A percentile compares a stretch with the other conserved stretches of the same genome.
Conservation (phyloP, 352 stramenopile genomes). For the Pythium myriotylum region DNA sequence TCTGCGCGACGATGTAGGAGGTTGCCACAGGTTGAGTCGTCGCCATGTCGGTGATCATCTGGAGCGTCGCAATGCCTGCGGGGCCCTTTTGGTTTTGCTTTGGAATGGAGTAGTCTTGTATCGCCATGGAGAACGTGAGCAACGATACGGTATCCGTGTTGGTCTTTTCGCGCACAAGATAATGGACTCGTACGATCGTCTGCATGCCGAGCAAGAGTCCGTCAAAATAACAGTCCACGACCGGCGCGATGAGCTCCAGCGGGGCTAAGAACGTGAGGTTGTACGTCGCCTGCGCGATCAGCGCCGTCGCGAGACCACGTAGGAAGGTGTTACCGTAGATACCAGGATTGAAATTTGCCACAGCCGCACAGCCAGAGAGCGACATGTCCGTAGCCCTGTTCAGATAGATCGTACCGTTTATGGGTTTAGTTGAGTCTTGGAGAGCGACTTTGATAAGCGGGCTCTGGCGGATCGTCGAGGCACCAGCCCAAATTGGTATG, state of each 20-base stretch:
- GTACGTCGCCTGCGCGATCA: constrained; percentile 35
- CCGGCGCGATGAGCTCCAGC: constrained; percentile 41
- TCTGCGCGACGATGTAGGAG: constrained; percentile 17
- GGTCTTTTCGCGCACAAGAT: constrained; percentile 22
- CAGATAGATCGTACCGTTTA: constrained; percentile 25
- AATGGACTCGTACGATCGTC: constrained; percentile 10
- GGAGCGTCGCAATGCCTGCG: constrained; percentile 13
- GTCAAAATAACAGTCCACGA: constrained; percentile 46
- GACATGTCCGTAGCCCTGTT: not conserved
- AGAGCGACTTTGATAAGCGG: constrained; percentile 19
- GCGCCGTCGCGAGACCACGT: constrained; percentile 23
- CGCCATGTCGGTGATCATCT: constrained; percentile 25
- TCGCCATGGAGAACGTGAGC: constrained; percentile 19
- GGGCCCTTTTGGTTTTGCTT: constrained; percentile 14
- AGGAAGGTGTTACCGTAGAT: constrained; percentile 37
- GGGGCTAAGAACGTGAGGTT: constrained; percentile 33
- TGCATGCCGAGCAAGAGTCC: constrained; percentile 18
- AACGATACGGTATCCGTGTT: constrained; percentile 23
- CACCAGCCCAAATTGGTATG: constrained; percentile 34
- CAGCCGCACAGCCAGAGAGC: constrained; percentile 6
- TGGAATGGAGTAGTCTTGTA: constrained; percentile 26
- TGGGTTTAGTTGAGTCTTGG: constrained; percentile 15
- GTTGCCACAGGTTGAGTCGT: not conserved
- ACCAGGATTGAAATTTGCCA: not conserved
- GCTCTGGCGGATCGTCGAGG: constrained; percentile 26